These are phyloP conservation scores for Kazachstania kunashirensis DNA, from an alignment of 805 yeast genomes.

Conservation along the genomic window DNA sequence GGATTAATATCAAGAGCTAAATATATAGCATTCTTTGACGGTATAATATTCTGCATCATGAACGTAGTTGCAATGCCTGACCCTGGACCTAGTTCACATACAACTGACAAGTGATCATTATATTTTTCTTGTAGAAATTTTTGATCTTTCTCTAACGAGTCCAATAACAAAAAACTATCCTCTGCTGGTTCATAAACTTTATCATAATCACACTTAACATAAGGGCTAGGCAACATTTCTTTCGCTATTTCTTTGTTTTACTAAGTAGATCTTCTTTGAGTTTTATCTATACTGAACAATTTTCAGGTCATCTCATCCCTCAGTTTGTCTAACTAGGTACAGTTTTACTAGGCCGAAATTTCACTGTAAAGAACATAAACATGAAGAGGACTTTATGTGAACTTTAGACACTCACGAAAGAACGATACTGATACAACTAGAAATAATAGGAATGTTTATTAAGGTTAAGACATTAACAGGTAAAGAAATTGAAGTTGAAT, in stretches of 20 bases:
- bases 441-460: conserved; percentile 12
- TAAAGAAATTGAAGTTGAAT: conserved; percentile 31
- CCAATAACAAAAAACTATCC: conserved; percentile 78
- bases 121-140: conserved; percentile 29
- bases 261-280: too few relatives aligned
- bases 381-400: too few relatives aligned
- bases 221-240: conserved; percentile 75
- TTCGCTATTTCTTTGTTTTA: neutral
- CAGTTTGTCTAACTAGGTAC: too few relatives aligned
- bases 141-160: conserved; percentile 59
- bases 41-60: conserved; percentile 45
- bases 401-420: too few relatives aligned
- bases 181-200: conserved; percentile 92
- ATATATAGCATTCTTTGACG: conserved; percentile 32
- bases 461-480: conserved; percentile 27
- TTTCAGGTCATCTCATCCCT: too few relatives aligned
- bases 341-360: too few relatives aligned
- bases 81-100: conserved; percentile 84
- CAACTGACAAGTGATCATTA: conserved; percentile 36
- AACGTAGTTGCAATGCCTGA: conserved; percentile 85
- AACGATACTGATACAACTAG: too few relatives aligned
- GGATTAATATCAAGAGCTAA: conserved; percentile 77
- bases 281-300: too few relatives aligned
- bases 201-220: conserved; percentile 48
- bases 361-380: too few relatives aligned